Evolutionary conservation across 768 basidiomycete species (phyloP), one percentile per base, ranked within the genome.

Genomic region (Artomyces pyxidatus): DNA sequence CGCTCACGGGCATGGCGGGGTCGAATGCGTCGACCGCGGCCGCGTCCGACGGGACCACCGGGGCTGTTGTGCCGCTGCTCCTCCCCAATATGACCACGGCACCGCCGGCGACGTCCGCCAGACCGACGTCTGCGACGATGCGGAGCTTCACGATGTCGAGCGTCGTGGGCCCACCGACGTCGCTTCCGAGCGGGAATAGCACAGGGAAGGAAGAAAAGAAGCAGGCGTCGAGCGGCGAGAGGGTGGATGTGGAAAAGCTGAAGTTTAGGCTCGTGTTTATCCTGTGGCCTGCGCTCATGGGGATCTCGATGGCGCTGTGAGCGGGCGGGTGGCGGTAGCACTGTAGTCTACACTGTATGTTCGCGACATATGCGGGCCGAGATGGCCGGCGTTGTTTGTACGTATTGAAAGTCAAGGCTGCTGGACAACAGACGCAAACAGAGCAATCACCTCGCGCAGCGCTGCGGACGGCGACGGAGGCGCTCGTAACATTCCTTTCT

Each of bases 381-480:
- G n/a, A n/a, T n/a, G n/a, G n/a, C n/a, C n/a, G n/a, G n/a, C n/a
- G n/a, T n/a, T n/a, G n/a, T n/a, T n/a, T n/a, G n/a, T n/a, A n/a
- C n/a, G n/a, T n/a, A n/a, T n/a, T 16, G 16, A 12, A 41, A 21
- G 40, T 25, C 14, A 25, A 23, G 40, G 16, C 17, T 11, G 40
- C 22, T 22, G 40, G 40, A 19, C 40, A 42, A 52, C 52, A 55
- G 43, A 48, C 41, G 41, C 48, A 49, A 55, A 55, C 54, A 55
- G 42, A 30, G 45, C 27, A 44, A 44, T 44, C 43, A 17, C 16
- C 7, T 8, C 26, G 45, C 32, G 32, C 45, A 37, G 44, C 23
- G 4, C 25, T 42, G 25, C 28, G 16, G 23, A 17, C 40, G 38
- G 42, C 28, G 23, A 28, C 16, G 22, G 12, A 16, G 23, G 29